These are phyloP conservation scores for Backusella circina DNA, from an alignment of 192 early-diverging fungal species.

Conservation along the genomic window DNA sequence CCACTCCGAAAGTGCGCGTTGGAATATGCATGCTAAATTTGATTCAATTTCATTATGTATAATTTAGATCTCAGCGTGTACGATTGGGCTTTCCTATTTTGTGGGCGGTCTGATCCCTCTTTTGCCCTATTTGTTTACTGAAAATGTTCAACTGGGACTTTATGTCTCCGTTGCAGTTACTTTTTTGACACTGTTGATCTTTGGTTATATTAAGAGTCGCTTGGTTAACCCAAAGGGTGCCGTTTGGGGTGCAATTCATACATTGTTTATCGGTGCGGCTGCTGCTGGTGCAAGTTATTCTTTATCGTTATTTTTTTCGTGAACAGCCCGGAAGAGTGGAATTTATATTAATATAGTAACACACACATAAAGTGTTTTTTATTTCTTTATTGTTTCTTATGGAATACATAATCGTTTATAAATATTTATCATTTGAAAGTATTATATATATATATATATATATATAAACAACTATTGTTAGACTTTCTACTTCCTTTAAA, in stretches of 20 bases:
- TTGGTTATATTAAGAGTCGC: slow-evolving; percentile 55
- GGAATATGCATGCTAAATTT: not conserved
- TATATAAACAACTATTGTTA: too few species aligned
- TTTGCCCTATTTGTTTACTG: slow-evolving; percentile 53
- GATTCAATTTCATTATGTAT: not conserved
- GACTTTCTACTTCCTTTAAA: too few species aligned
- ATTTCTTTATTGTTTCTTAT: too few species aligned
- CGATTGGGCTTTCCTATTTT: slow-evolving; percentile 60
- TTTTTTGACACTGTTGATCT: slow-evolving; percentile 48
- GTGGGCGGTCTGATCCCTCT: slow-evolving; percentile 63
- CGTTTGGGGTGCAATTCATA: slow-evolving; percentile 40
- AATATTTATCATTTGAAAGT: too few species aligned
- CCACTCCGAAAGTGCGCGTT: not conserved
- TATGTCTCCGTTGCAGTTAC: slow-evolving; percentile 51
- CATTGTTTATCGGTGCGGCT: slow-evolving; percentile 40
- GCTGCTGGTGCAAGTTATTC: slow-evolving; percentile 43
- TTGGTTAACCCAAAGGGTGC: slow-evolving; percentile 43
- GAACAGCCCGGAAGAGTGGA: too few species aligned
- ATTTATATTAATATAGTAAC: too few species aligned
- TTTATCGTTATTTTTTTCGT: too few species aligned
- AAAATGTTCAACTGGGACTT: slow-evolving; percentile 37
- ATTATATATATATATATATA: too few species aligned
- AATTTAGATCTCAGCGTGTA: slow-evolving; percentile 49
- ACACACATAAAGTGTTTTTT: too few species aligned
- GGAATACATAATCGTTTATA: too few species aligned